phyloP scores from a whole-genome alignment of 208 protist species.

The Trypanosoma boissoni region DNA sequence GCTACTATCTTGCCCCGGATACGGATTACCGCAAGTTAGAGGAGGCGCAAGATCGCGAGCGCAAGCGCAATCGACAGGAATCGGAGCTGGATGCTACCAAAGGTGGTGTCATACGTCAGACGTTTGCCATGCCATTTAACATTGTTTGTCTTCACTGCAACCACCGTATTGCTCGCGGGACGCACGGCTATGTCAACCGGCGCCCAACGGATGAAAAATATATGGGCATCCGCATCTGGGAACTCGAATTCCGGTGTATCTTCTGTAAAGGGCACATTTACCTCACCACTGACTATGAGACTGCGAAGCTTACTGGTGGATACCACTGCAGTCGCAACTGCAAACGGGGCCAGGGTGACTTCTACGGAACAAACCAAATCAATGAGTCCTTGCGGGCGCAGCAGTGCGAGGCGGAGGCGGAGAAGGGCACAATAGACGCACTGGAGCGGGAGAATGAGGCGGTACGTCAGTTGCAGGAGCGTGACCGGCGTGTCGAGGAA shows the following conservation, averaged over 20 bases:
- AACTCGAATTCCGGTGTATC: constrained; percentile 73
- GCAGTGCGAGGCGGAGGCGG: constrained; percentile 50
- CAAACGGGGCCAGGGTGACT: constrained; percentile 64
- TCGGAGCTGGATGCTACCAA: background rate
- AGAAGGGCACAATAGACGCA: constrained; percentile 61
- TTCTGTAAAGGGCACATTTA: constrained; percentile 69
- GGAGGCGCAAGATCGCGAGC: constrained; percentile 49
- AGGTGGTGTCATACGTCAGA: constrained; percentile 55
- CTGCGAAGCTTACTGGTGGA: constrained; percentile 75
- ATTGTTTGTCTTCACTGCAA: constrained; percentile 69
- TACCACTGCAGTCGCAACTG: constrained; percentile 72
- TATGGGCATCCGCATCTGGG: constrained; percentile 75
- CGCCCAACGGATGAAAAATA: constrained; percentile 57
- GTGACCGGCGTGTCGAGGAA: constrained; percentile 63
- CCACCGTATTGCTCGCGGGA: constrained; percentile 64
- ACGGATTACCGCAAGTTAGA: constrained; percentile 81
- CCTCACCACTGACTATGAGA: constrained; percentile 72
- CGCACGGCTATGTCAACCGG: constrained; percentile 81
- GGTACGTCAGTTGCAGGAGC: constrained; percentile 55
- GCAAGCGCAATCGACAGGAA: constrained; percentile 37
- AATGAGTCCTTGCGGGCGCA: constrained; percentile 50
- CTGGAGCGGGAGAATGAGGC: constrained; percentile 77
- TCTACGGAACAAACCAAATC: constrained; percentile 59
- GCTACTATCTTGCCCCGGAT: constrained; percentile 81
- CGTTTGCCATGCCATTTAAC: constrained; percentile 85